Conservation (phyloP, 768 basidiomycete genomes). For the Lenzites betulinus region DNA sequence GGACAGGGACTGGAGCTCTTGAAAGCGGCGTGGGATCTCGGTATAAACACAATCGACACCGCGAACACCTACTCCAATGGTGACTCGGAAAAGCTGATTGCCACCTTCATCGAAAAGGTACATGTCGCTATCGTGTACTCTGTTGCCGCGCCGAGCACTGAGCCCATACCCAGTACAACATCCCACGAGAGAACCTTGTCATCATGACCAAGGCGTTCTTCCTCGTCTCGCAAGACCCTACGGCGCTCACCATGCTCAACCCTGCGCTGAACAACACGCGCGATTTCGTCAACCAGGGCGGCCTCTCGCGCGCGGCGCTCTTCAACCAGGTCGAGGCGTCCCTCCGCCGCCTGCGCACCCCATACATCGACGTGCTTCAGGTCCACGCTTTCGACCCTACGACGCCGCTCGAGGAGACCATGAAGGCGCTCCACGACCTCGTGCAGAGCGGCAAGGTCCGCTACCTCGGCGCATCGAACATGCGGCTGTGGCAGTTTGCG, state of each 20-base stretch:
- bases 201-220: constrained; percentile 30
- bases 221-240: constrained; percentile 19
- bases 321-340: constrained; percentile 38
- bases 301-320: constrained; percentile 45
- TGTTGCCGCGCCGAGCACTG: constrained; percentile 8
- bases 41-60: constrained; percentile 34
- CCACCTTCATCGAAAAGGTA: constrained; percentile 43
- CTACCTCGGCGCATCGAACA: constrained; percentile 44
- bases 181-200: constrained; percentile 30
- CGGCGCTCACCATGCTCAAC: constrained; percentile 1
- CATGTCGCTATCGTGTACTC: background rate
- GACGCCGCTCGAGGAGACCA: constrained; percentile 45
- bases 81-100: constrained; percentile 42
- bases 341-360: constrained; percentile 37
- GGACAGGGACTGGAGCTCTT: constrained; percentile 26
- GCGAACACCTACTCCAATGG: constrained; percentile 42
- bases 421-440: constrained; percentile 54
- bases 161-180: constrained; percentile 16
- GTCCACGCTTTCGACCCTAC: constrained; percentile 44
- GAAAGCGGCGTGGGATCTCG: constrained; percentile 34
- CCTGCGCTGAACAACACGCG: constrained; percentile 12
- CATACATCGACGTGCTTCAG: constrained; percentile 45
- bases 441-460: constrained; percentile 49
- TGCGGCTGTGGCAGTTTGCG: constrained; percentile 37
- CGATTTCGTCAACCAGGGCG: constrained; percentile 49